These are phyloP conservation scores for Candida sanyaensis DNA, from an alignment of 1,139 yeast genomes.

Conservation along the genomic window DNA sequence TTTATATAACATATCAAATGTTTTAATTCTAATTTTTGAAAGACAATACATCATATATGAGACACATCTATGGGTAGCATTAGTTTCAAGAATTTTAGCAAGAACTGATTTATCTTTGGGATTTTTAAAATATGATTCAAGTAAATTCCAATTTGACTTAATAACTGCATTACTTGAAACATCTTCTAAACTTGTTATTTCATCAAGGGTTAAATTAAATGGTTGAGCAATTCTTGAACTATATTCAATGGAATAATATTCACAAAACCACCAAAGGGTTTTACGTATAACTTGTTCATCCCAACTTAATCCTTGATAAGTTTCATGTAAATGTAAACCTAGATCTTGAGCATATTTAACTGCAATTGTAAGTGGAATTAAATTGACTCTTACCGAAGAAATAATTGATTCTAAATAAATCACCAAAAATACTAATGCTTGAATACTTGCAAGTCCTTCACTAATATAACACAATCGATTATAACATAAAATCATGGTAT, in stretches of 20 bases:
- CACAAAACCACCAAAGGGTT: conserved; percentile 58
- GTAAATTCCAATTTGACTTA: conserved; percentile 8
- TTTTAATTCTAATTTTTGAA: conserved; percentile 26
- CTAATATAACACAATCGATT: conserved; percentile 46
- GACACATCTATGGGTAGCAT: conserved; percentile 10
- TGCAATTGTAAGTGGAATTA: conserved; percentile 51
- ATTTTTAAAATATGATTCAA: conserved; percentile 5
- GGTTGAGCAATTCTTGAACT: conserved; percentile 61
- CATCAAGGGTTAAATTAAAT: conserved; percentile 52
- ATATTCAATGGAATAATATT: conserved; percentile 51
- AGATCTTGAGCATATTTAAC: conserved; percentile 60
- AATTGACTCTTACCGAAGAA: conserved; percentile 42
- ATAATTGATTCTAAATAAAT: conserved; percentile 45
- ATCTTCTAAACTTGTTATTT: conserved; percentile 34
- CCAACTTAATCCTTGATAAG: conserved; percentile 37
- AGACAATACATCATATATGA: conserved; percentile 20
- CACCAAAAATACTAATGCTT: conserved; percentile 47
- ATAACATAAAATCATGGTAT: conserved; percentile 47
- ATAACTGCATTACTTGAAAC: conserved; percentile 5
- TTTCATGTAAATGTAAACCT: conserved; percentile 65
- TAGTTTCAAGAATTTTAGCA: conserved; percentile 8
- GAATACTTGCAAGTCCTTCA: conserved; percentile 52
- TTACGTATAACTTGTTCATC: conserved; percentile 42
- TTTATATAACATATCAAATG: conserved; percentile 27
- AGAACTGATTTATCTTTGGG: conserved; percentile 5